phyloP scores from a whole-genome alignment of 2,329 filamentous ascomycete species.

The Phoma sp. region DNA sequence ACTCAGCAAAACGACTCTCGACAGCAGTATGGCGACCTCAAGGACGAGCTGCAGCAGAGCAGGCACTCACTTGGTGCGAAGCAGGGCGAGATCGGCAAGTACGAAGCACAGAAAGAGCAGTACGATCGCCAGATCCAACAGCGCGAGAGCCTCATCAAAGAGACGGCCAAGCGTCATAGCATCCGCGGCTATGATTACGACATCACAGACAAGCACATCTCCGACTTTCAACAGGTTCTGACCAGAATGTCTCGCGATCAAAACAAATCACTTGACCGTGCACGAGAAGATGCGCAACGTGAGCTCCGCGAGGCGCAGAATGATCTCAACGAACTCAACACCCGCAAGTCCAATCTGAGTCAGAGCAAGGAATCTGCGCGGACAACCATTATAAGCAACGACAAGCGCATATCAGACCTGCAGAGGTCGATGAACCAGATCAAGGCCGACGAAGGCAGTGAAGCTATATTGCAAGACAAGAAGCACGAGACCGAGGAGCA shows the following conservation, averaged over 20 bases:
- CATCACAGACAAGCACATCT: slow-evolving; percentile 74
- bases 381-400: slow-evolving; percentile 74
- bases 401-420: slow-evolving; percentile 69
- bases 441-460: slow-evolving; percentile 82
- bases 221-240: slow-evolving; percentile 78
- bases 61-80: slow-evolving; percentile 54
- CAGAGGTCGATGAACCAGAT: slow-evolving; percentile 76
- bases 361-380: slow-evolving; percentile 78
- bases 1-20: slow-evolving; percentile 69
- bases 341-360: slow-evolving; percentile 72
- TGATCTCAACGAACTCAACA: slow-evolving; percentile 74
- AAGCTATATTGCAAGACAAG: slow-evolving; percentile 76
- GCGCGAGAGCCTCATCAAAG: slow-evolving; percentile 76
- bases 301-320: slow-evolving; percentile 77
- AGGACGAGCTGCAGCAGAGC: slow-evolving; percentile 55
- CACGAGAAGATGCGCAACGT: slow-evolving; percentile 74
- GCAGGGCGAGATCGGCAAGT: slow-evolving; percentile 72
- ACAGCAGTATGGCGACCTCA: slow-evolving; percentile 70
- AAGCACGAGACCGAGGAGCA: slow-evolving; percentile 71
- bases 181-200: slow-evolving; percentile 86
- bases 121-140: slow-evolving; percentile 79
- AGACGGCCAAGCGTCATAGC: slow-evolving; percentile 76
- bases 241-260: slow-evolving; percentile 79
- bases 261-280: slow-evolving; percentile 75
- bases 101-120: slow-evolving; percentile 84